Evolutionary conservation across 179 eudicot genomes (phyloP).

Genomic region (Heliamphora ciliata): DNA sequence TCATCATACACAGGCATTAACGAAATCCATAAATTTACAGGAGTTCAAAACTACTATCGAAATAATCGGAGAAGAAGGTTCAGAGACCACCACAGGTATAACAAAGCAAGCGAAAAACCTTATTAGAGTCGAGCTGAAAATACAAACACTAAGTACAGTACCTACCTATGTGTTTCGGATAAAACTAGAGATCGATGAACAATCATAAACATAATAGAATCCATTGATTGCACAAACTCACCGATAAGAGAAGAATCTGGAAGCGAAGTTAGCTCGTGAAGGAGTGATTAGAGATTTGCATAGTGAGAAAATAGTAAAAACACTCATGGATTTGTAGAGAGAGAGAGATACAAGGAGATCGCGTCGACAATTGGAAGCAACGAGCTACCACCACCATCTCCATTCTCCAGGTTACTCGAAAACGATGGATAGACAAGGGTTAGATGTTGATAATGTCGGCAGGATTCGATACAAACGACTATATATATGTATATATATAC

Average conservation of each 20-base stretch:
- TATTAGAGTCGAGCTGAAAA: too few relatives aligned
- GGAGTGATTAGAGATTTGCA: constrained; percentile 5
- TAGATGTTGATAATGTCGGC: neutral
- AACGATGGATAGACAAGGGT: neutral
- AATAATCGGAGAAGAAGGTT: too few relatives aligned
- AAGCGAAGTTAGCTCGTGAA: neutral
- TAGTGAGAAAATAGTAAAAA: neutral
- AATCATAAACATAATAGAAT: too few relatives aligned
- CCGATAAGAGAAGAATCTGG: neutral
- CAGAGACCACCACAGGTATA: too few relatives aligned
- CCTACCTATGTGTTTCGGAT: too few relatives aligned
- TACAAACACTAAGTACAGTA: too few relatives aligned
- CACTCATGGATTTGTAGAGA: neutral
- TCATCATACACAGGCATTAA: too few relatives aligned
- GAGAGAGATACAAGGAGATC: neutral
- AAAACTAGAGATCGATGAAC: too few relatives aligned
- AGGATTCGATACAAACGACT: constrained; percentile 9
- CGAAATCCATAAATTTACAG: too few relatives aligned
- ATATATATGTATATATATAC: neutral
- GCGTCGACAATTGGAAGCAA: constrained; percentile 2
- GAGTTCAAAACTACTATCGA: too few relatives aligned
- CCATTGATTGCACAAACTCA: neutral
- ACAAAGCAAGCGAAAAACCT: too few relatives aligned
- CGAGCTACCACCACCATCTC: neutral
- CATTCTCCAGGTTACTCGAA: constrained; percentile 14